A percentile compares a stretch with the other conserved stretches of the same genome.
These are phyloP conservation scores for Xylaria intraflava DNA, from an alignment of 495 filamentous ascomycete genomes.

Conservation along the genomic window DNA sequence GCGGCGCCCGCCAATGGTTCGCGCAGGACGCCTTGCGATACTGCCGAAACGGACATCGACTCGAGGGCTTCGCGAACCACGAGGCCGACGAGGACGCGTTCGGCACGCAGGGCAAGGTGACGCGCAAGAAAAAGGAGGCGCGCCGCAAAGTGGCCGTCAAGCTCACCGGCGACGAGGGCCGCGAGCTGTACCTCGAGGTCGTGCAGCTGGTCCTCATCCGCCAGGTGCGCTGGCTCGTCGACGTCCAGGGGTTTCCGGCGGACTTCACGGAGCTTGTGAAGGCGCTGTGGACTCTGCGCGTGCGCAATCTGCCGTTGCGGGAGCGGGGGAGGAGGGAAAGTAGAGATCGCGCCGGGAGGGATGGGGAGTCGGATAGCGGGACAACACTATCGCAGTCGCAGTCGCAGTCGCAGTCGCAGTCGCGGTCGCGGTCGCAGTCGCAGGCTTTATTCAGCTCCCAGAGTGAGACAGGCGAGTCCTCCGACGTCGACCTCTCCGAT, in stretches of 20 bases:
- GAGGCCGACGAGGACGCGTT: conserved; percentile 69
- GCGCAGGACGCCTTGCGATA: conserved; percentile 44
- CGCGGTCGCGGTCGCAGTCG: too few relatives aligned
- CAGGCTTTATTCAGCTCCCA: conserved; percentile 35
- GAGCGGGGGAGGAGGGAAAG: conserved; percentile 11
- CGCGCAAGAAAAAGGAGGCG: conserved; percentile 39
- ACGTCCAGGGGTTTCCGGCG: conserved; percentile 29
- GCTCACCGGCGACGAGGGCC: conserved; percentile 56
- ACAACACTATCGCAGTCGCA: too few relatives aligned
- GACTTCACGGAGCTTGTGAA: conserved; percentile 47
- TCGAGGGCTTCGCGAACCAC: conserved; percentile 40
- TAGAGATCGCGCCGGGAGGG: background rate
- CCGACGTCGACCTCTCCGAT: conserved; percentile 18
- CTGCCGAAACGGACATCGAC: conserved; percentile 48
- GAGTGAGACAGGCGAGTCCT: conserved; percentile 17
- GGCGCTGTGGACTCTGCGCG: conserved; percentile 45
- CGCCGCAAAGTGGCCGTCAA: conserved; percentile 53
- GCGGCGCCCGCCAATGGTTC: conserved; percentile 42
- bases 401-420: too few relatives aligned
- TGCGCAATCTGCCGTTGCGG: conserved; percentile 31
- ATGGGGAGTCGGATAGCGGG: conserved; percentile 10
- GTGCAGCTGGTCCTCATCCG: conserved; percentile 65
- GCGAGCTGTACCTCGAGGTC: conserved; percentile 72
- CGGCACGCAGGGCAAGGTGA: conserved; percentile 51
- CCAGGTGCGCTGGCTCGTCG: conserved; percentile 39